phyloP scores from a whole-genome alignment of 768 basidiomycete species.

The Tephrocybe sp. region DNA sequence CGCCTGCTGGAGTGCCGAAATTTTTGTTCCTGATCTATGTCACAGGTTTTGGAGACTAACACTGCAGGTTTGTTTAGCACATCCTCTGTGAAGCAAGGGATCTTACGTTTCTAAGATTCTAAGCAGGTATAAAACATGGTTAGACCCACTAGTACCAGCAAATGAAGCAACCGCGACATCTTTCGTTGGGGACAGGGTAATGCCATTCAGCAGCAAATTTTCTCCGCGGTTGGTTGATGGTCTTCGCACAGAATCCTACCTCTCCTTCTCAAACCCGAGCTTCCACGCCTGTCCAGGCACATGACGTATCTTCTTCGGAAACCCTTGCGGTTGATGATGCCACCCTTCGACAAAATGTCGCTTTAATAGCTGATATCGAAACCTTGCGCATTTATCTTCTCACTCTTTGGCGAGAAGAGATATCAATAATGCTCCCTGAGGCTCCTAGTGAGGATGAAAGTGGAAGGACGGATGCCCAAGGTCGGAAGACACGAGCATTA shows the following conservation, averaged over 20 bases:
- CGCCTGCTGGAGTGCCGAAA: constrained; percentile 83
- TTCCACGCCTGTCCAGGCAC: constrained; percentile 46
- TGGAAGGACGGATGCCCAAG: constrained; percentile 47
- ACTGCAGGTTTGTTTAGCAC: constrained; percentile 62
- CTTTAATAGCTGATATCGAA: constrained; percentile 67
- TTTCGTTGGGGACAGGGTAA: constrained; percentile 28
- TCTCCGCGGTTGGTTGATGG: neutral
- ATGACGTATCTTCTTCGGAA: constrained; percentile 53
- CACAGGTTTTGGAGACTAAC: constrained; percentile 90
- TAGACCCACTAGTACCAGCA: constrained; percentile 52
- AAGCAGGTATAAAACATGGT: constrained; percentile 76
- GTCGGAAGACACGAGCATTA: constrained; percentile 24
- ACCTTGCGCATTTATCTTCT: constrained; percentile 49
- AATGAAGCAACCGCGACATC: constrained; percentile 35
- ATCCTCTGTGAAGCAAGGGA: neutral
- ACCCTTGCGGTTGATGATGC: constrained; percentile 59
- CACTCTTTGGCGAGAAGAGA: constrained; percentile 67
- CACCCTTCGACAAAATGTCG: constrained; percentile 60
- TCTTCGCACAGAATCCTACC: constrained; percentile 1
- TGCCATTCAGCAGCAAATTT: neutral
- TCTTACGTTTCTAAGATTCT: constrained; percentile 52
- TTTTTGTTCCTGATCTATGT: constrained; percentile 80
- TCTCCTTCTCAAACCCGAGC: constrained; percentile 38
- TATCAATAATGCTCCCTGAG: constrained; percentile 59
- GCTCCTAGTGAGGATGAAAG: constrained; percentile 27